Conservation (phyloP, 345 rosid species). For the Crucihimalaya himalaica region DNA sequence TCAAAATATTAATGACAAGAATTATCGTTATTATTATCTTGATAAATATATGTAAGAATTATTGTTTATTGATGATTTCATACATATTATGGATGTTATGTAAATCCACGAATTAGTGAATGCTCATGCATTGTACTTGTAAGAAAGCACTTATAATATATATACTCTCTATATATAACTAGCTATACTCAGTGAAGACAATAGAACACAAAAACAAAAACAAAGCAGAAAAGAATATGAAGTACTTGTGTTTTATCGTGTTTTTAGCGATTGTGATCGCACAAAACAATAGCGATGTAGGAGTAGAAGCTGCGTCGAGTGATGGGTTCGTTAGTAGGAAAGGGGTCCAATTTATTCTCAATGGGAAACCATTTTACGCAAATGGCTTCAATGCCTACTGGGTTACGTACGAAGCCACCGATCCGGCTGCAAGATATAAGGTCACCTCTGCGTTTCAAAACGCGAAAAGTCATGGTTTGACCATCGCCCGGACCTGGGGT, state of each 20-base stretch:
- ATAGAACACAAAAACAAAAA: slow-evolving; percentile 2
- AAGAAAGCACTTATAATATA: slow-evolving; percentile 9
- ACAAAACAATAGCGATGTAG: slow-evolving; percentile 12
- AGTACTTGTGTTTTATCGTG: slow-evolving; percentile 15
- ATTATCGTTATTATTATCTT: neutral
- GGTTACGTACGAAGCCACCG: slow-evolving; percentile 40
- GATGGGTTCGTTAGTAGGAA: slow-evolving; percentile 36
- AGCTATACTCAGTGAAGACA: neutral
- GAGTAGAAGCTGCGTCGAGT: slow-evolving; percentile 13
- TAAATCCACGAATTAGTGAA: slow-evolving; percentile 14
- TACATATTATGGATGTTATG: neutral
- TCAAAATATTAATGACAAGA: neutral
- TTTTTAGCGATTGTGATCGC: slow-evolving; percentile 32
- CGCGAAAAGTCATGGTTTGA: slow-evolving; percentile 24
- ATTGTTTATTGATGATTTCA: neutral
- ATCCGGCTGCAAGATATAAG: slow-evolving; percentile 35
- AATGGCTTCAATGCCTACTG: slow-evolving; percentile 40
- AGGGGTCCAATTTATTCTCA: slow-evolving; percentile 33
- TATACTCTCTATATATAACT: neutral
- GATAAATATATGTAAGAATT: neutral
- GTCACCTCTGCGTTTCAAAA: slow-evolving; percentile 29
- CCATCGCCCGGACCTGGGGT: slow-evolving; percentile 38
- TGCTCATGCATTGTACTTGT: slow-evolving; percentile 14
- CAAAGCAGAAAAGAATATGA: slow-evolving; percentile 9
- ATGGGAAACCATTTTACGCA: slow-evolving; percentile 38